Base-by-base conservation (phyloP, 306 rosid genomes). In the Argentina anserina region DNA sequence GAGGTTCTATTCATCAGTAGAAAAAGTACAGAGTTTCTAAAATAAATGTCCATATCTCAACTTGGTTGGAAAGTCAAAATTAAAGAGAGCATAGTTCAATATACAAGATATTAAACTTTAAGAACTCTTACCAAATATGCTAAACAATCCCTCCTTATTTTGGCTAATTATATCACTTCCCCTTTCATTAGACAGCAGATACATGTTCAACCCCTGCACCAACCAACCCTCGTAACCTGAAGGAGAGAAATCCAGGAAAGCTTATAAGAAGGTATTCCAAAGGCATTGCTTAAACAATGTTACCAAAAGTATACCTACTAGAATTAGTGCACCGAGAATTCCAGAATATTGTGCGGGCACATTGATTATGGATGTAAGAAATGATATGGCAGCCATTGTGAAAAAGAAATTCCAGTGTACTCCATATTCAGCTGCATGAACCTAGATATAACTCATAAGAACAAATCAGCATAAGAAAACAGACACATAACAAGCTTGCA, bases 341-440 rank as follows among this genome's bases (percentile, higher is more conserved):
- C 96, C 97, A 77, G 85, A 85, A 81, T 86, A 87, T 64, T 68
- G 85, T 18, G 96, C 80, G 10, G 91, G 85, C 65, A 91, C 77
- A 66, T 83, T 86, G 70, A 89, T 72, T 74, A 82, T 28, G 64
- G 92, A 86, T 25, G 95, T 80, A 77, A 89, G 92, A 77, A 89
- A 74, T 42, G 99, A 86, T 80, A 91, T 81, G 45, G 93, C 89
- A 75, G 96, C 90, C 76, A 94, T 95, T 59, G 96, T 94, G 81
- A 94, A 94, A 83, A 94, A 94, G 84, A 91, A 91, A 81, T 91
- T 94, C 99, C 99, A 91, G 86, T 91, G 97, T 37, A 89, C 92
- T 42, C 99, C 99, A 81, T 94, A 94, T 84, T 94, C 99, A 50
- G 90, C 89, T 50, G 83, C 89, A 71, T 94, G 99, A 73, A 86